Evolutionary conservation across 2,329 filamentous ascomycete genomes (phyloP), one percentile per base, ranked within the genome.

Genomic region (Triangularia verruculosa): DNA sequence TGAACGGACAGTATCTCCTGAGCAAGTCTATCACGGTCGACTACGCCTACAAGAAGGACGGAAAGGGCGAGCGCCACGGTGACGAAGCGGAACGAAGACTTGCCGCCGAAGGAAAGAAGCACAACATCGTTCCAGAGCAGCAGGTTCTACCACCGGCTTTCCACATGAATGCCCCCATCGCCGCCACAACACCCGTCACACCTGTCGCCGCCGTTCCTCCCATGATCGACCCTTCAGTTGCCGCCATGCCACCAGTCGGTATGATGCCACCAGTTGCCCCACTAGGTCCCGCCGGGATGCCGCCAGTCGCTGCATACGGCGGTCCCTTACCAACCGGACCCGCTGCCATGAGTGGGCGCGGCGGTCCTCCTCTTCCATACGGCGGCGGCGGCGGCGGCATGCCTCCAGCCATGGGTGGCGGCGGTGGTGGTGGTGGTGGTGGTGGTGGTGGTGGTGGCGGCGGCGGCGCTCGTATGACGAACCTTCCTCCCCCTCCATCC

Each of bases 11-110:
- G 79, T 98, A 95, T 77, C 86, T 99, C 65, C 93, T 96, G 83
- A 97, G 95, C 82, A 97, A 97, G 80, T 91, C 97, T 77, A 90
- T 98, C 71, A 91, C 90, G 2, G 95, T 99, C 53, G 94, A 98
- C 78, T 99, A 98, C 77, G 95, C 95, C 43, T 98, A 97, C 85
- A 99, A 99, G 83, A 98, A 98, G 79, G 95, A 99, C 73, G 95
- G 95, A 70, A 97, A 97, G 79, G 94, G 94, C 71, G 94, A 98
- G 79, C 84, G 95, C 64, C 95, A 99, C 74, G 95, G 95, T 71
- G 95, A 99, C 75, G 86, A 93, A 71, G 95, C 95, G 28, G 95
- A 99, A 79, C 85, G 95, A 73, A 90, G 92, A 80, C 86, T 99
- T 55, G 95, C 95, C 28, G 89, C 90, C 27, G 91, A 97, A 78